Percentiles rank a stretch among this genome's conserved stretches.
These are phyloP conservation scores for Sporothrix humicola DNA, from an alignment of 2,329 filamentous ascomycete genomes.

Conservation along the genomic window DNA sequence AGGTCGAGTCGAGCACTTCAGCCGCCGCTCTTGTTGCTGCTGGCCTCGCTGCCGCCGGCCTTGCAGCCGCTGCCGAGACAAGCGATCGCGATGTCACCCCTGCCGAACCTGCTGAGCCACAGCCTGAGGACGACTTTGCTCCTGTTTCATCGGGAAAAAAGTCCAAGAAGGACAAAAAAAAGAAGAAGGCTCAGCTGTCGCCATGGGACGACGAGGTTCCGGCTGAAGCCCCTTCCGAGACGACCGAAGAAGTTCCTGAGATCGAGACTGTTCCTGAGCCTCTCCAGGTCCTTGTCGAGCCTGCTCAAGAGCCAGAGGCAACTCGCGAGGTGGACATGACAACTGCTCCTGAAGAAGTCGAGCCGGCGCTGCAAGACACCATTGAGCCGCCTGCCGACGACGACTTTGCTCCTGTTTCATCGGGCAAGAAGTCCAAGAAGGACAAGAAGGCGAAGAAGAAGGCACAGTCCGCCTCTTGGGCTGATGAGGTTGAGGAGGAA, in stretches of 20 bases:
- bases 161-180: constrained; percentile 18
- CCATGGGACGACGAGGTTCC: constrained; percentile 11
- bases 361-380: neutral
- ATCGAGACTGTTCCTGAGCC: neutral
- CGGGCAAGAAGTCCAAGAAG: constrained; percentile 10
- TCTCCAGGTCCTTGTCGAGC: neutral
- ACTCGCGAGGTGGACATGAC: neutral
- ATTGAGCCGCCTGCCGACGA: neutral
- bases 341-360: neutral
- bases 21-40: neutral
- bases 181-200: constrained; percentile 15
- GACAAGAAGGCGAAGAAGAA: constrained; percentile 24
- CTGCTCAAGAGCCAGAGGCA: neutral
- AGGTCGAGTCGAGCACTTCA: neutral
- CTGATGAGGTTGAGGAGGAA: neutral
- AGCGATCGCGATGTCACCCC: neutral
- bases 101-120: neutral
- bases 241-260: neutral
- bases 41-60: constrained; percentile 11
- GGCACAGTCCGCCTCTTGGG: constrained; percentile 11
- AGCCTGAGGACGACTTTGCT: constrained; percentile 15
- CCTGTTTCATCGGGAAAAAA: neutral
- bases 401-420: neutral
- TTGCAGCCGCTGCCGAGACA: neutral
- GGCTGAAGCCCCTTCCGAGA: neutral